Percentiles rank a stretch among this genome's conserved stretches.
Conservation (phyloP, 1,284 basidiomycete species). For the Megacollybia platyphylla region DNA sequence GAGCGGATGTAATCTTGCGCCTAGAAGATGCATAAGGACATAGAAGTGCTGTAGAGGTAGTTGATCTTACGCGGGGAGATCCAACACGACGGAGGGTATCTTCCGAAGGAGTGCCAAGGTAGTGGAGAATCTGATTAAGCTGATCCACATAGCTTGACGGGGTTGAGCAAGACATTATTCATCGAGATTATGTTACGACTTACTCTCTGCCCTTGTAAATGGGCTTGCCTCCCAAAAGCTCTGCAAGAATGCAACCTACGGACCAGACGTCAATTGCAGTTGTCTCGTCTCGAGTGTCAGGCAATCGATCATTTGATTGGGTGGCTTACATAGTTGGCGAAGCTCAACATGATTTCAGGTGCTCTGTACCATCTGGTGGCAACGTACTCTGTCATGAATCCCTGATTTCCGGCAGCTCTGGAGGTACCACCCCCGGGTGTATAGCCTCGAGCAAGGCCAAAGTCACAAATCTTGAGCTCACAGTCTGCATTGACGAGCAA, state of each 20-base stretch:
- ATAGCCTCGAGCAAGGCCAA: constrained; percentile 93
- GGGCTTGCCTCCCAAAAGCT: constrained; percentile 91
- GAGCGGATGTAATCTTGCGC: constrained; percentile 98
- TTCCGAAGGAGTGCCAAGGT: constrained; percentile 93
- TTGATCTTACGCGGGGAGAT: constrained; percentile 59
- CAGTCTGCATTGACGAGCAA: constrained; percentile 98
- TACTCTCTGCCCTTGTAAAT: constrained; percentile 98
- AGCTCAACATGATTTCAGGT: constrained; percentile 96
- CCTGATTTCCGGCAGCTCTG: constrained; percentile 68
- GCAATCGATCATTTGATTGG: constrained; percentile 1
- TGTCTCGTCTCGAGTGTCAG: constrained; percentile 29
- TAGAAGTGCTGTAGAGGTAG: background rate
- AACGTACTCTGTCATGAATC: constrained; percentile 99
- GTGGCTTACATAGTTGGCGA: constrained; percentile 81
- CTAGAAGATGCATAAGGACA: constrained; percentile 20
- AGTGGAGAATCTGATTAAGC: constrained; percentile 96
- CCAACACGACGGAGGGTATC: constrained; percentile 93
- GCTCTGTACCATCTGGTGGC: constrained; percentile 97
- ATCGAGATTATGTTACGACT: constrained; percentile 15
- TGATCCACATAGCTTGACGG: constrained; percentile 84
- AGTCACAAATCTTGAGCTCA: constrained; percentile 97
- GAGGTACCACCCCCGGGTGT: constrained; percentile 66
- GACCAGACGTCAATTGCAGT: constrained; percentile 96
- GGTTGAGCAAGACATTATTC: background rate
- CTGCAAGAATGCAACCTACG: constrained; percentile 95